phyloP scores from a whole-genome alignment of 805 yeast species.

The Saccharomycopsis olivae region DNA sequence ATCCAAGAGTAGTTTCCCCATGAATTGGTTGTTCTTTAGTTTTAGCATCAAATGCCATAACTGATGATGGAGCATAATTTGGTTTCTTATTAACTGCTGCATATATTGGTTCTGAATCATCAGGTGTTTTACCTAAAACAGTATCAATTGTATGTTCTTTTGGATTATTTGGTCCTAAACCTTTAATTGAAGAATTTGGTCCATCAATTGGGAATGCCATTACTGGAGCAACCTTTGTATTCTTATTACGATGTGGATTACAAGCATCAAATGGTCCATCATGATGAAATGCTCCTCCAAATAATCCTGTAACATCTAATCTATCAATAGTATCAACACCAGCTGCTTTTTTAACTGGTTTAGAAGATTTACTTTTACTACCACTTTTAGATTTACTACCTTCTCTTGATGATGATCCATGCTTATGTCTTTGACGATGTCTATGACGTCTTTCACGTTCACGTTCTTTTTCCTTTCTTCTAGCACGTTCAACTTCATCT shows the following conservation, averaged over 20 bases:
- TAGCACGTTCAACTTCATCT: slow-evolving; percentile 8
- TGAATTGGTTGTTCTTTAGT: slow-evolving; percentile 63
- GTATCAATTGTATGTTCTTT: slow-evolving; percentile 57
- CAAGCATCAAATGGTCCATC: slow-evolving; percentile 99
- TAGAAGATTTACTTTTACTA: background rate
- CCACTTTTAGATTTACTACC: background rate
- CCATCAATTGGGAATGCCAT: slow-evolving; percentile 94
- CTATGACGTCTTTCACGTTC: slow-evolving; percentile 12
- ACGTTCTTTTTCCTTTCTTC: slow-evolving; percentile 7
- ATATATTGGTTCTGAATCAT: slow-evolving; percentile 8
- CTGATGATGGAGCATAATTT: slow-evolving; percentile 39
- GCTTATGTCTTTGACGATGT: slow-evolving; percentile 7
- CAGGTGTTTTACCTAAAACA: slow-evolving; percentile 56
- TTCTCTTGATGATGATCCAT: background rate
- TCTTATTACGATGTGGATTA: slow-evolving; percentile 88
- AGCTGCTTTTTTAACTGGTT: slow-evolving; percentile 12
- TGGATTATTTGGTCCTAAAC: slow-evolving; percentile 42
- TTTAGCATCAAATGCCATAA: slow-evolving; percentile 62
- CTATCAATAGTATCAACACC: slow-evolving; percentile 84
- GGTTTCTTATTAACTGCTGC: slow-evolving; percentile 18
- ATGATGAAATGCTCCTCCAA: slow-evolving; percentile 93
- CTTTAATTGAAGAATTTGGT: slow-evolving; percentile 78
- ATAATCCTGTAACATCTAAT: slow-evolving; percentile 89
- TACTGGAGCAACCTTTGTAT: slow-evolving; percentile 73
- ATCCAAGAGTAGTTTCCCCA: slow-evolving; percentile 77